Percentiles rank a stretch among this genome's conserved stretches.
Conservation (phyloP, 1,139 yeast species). For the Suhomyces maxii region DNA sequence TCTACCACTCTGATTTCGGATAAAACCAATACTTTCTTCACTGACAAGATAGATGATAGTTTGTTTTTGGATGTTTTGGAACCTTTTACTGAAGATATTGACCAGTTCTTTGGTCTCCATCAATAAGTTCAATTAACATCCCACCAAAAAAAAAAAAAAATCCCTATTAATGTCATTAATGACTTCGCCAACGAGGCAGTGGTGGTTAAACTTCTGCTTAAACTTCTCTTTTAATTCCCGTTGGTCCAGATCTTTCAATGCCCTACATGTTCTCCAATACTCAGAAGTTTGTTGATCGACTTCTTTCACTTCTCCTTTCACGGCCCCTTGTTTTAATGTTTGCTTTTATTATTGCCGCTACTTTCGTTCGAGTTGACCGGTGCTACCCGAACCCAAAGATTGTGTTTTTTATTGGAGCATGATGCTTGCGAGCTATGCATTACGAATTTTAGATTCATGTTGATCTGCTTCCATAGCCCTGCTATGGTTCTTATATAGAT, state of each 20-base stretch:
- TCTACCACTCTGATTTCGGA: neutral
- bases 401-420: neutral
- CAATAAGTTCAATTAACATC: neutral
- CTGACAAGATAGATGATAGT: too few species aligned
- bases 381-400: neutral
- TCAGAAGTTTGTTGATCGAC: neutral
- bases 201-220: too few species aligned
- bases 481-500: constrained; percentile 3
- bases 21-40: too few species aligned
- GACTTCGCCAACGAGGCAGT: too few species aligned
- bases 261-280: neutral
- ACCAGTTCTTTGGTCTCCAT: neutral
- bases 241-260: too few species aligned
- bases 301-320: neutral
- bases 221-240: too few species aligned
- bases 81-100: neutral
- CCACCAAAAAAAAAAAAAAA: neutral
- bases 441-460: neutral
- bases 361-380: neutral
- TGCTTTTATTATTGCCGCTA: neutral
- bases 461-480: constrained; percentile 1
- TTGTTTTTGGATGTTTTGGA: neutral
- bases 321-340: too few species aligned
- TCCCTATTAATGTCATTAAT: neutral
- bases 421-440: neutral